Conservation (phyloP, 192 early-diverging fungal species). For the Coemansia sp. region DNA sequence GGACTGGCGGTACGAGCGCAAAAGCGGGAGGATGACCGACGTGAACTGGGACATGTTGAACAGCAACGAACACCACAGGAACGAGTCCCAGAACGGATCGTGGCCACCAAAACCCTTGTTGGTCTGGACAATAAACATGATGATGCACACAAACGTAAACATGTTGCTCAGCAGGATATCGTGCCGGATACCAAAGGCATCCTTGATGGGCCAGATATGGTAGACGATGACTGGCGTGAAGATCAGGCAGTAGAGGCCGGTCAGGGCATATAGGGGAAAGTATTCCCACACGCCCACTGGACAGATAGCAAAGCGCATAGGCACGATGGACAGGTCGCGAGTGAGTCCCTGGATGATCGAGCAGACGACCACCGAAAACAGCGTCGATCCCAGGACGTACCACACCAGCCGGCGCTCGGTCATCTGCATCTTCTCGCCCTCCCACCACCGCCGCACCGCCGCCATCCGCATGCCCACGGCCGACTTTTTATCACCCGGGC, state of each 20-base stretch:
- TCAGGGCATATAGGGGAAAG: conserved; percentile 42
- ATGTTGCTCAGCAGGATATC: conserved; percentile 48
- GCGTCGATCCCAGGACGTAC: conserved; percentile 29
- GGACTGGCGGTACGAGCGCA: conserved; percentile 42
- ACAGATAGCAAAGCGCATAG: conserved; percentile 38
- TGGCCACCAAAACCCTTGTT: conserved; percentile 35
- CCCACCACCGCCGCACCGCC: conserved; percentile 28
- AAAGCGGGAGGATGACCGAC: conserved; percentile 42
- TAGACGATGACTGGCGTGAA: conserved; percentile 45
- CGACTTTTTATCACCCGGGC: not conserved
- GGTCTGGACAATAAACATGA: conserved; percentile 49
- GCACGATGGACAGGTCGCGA: conserved; percentile 36
- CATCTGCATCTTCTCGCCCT: conserved; percentile 27
- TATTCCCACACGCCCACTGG: conserved; percentile 50
- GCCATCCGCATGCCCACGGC: not conserved
- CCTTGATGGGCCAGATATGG: conserved; percentile 48
- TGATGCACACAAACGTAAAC: conserved; percentile 44
- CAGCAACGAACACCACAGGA: conserved; percentile 40
- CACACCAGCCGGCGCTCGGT: conserved; percentile 44
- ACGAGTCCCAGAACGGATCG: conserved; percentile 49
- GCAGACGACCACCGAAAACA: conserved; percentile 35
- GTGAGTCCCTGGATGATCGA: conserved; percentile 42
- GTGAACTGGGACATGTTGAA: conserved; percentile 50
- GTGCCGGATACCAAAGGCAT: conserved; percentile 44
- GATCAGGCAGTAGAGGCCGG: conserved; percentile 37